Percentiles rank a stretch among this genome's conserved stretches.
Evolutionary conservation across 176 grass and related monocot species (phyloP).

Genomic region (Rhynchospora pubera): DNA sequence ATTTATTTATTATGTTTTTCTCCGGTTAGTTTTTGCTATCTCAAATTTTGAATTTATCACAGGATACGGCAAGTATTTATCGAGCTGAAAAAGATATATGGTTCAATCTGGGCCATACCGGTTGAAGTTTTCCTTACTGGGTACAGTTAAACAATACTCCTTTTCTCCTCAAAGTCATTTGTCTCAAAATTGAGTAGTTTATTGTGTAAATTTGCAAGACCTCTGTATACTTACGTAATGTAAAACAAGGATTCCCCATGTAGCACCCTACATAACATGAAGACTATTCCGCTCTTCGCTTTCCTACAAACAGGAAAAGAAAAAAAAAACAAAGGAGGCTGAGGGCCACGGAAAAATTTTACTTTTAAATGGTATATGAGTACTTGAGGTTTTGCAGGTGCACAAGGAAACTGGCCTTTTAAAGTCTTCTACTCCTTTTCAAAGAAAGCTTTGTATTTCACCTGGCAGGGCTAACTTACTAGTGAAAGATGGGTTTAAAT

Average conservation of each 20-base stretch:
- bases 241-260: neutral
- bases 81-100: constrained; percentile 21
- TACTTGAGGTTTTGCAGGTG: neutral
- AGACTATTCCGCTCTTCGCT: too few species aligned
- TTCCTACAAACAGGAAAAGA: too few species aligned
- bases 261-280: too few species aligned
- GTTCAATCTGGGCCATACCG: constrained; percentile 21
- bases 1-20: constrained; percentile 11
- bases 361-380: neutral
- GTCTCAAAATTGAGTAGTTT: neutral
- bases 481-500: constrained; percentile 14
- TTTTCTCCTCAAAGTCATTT: neutral
- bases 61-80: constrained; percentile 13
- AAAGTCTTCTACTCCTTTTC: neutral
- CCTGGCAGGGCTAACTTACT: neutral
- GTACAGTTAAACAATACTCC: neutral
- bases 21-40: neutral
- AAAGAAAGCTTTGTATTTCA: neutral
- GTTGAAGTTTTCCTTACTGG: constrained; percentile 17
- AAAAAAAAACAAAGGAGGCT: neutral
- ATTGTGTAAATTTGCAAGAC: neutral
- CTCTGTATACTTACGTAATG: neutral
- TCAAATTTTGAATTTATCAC: neutral
- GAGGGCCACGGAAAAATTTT: neutral
- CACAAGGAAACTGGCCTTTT: neutral